Base-by-base conservation (phyloP, 2,329 filamentous ascomycete species). In the Aphanocladium album region DNA sequence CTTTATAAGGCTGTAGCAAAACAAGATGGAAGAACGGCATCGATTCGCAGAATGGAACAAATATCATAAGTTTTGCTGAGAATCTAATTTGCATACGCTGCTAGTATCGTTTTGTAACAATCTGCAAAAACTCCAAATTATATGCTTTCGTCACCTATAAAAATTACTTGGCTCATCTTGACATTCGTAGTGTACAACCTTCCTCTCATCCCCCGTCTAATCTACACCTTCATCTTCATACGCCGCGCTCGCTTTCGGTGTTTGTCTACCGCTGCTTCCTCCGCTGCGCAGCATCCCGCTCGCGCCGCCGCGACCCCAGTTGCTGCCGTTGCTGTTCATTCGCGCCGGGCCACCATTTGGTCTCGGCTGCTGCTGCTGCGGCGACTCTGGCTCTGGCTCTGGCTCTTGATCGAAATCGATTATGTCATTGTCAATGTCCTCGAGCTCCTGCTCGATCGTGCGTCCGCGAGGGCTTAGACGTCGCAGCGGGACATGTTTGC, bases 401-500 rank as follows among this genome's bases (percentile, higher is more conserved):
- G 75, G 51, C 72, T 64, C 72, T 64, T 71, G 69, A 16, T 70
- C 67, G 25, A 69, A 67, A 6, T 70, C 69, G 3, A 59, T n/a
- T 19, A 73, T 71, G 1, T 74, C 72, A 7, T 76, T 68, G 37
- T 76, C 77, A 5, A 77, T 70, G 33, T 78, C 73, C 27, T 72
- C 68, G 23, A 77, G 70, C 43, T 80, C 76, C 35, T 77, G 73
- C 30, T 79, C 77, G 39, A 80, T 64, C 14, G 74, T 75, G 53
- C 74, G 74, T 14, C 81, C 81, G 12, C 74, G 71, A 1, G 76
- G 74, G 63, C 75, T 82, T 16, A 83, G 74, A 3, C 79, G 76
- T 25, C 74, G 75, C 76, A 84, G 74, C 1, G 77, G 74, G 52
- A 80, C 72, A n/a, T 35, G 74, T 72, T n/a, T n/a, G n/a, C n/a